Base-by-base conservation (phyloP, 805 yeast species). In the Lachancea mirantina region DNA sequence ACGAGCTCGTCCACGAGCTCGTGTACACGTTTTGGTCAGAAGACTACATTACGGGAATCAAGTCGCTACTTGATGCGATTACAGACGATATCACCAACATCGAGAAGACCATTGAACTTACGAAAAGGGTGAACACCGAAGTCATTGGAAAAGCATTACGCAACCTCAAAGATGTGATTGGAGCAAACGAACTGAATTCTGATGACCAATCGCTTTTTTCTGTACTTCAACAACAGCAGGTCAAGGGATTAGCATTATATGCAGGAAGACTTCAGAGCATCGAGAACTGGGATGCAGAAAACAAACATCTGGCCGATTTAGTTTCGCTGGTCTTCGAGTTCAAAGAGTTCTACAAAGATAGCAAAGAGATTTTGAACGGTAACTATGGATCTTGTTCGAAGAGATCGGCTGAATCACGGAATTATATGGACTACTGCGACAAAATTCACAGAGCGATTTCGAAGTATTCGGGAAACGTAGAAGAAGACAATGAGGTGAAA, bases 381-480 rank as follows among this genome's bases (percentile, higher is more conserved):
- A 27, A 36, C 14, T 40, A 32, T 32, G 24, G 30, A 3, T 21
- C 5, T 3, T 50, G 45, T 28, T 4, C 18, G 4, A 42, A 35
- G 11, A 35, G 36, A 22, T 35, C 28, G 8, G 2, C 25, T 14
- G 11, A 10, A n/a, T 32, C 36, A 10, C 27, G 23, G 19, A n/a
- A n/a, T n/a, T n/a, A n/a, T n/a, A n/a, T n/a, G n/a, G n/a, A n/a
- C n/a, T n/a, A n/a, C n/a, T n/a, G n/a, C n/a, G n/a, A n/a, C n/a
- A 19, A 19, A n/a, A 15, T 14, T 26, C 29, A 19, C 14, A 10
- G 6, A 8, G 29, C 24, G 4, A 19, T 22, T 7, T 5, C 14
- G 15, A 5, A 14, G 11, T n/a, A 8, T 10, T 13, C 14, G 10
- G 9, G 16, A 5, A 9, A 10, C 4, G 13, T 8, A 13, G 26